A percentile compares a stretch with the other conserved stretches of the same genome.
phyloP scores from a whole-genome alignment of 1,139 yeast species.

The Candida buenavistaensis region DNA sequence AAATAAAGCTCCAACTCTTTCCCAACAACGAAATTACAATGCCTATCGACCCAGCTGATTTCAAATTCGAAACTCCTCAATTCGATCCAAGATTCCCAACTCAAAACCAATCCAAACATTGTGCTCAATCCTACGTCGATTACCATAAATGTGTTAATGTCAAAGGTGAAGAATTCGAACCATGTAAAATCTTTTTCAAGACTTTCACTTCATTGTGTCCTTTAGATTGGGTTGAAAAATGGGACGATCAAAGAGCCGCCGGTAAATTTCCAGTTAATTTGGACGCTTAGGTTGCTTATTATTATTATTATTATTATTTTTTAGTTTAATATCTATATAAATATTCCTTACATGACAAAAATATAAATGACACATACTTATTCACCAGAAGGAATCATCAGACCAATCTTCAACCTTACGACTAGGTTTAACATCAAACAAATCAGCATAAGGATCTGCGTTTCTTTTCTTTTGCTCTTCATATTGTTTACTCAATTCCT shows the following conservation, averaged over 20 bases:
- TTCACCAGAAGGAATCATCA: conserved; percentile 66
- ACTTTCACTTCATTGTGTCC: conserved; percentile 94
- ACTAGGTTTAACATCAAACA: conserved; percentile 43
- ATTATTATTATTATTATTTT: not conserved
- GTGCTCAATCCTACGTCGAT: conserved; percentile 97
- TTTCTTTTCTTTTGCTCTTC: conserved; percentile 31
- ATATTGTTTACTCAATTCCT: conserved; percentile 19
- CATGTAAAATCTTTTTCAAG: conserved; percentile 92
- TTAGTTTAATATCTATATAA: not conserved
- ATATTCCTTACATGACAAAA: conserved; percentile 1
- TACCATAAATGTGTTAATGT: conserved; percentile 96
- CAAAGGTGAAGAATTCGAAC: conserved; percentile 98
- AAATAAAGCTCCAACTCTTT: not conserved
- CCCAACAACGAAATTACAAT: conserved; percentile 17
- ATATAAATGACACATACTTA: not conserved
- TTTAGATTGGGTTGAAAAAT: conserved; percentile 84
- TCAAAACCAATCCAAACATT: conserved; percentile 96
- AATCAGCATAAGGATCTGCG: conserved; percentile 56
- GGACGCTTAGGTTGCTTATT: conserved; percentile 18
- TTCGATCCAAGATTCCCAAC: conserved; percentile 94
- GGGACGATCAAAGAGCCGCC: conserved; percentile 91
- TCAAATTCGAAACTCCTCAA: conserved; percentile 75
- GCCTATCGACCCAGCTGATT: conserved; percentile 49
- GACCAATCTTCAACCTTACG: conserved; percentile 56
- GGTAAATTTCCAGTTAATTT: conserved; percentile 49